A percentile compares a stretch with the other conserved stretches of the same genome.
These are phyloP conservation scores for Erysimum cheiri DNA, from an alignment of 441 rosid genomes.

Conservation along the genomic window DNA sequence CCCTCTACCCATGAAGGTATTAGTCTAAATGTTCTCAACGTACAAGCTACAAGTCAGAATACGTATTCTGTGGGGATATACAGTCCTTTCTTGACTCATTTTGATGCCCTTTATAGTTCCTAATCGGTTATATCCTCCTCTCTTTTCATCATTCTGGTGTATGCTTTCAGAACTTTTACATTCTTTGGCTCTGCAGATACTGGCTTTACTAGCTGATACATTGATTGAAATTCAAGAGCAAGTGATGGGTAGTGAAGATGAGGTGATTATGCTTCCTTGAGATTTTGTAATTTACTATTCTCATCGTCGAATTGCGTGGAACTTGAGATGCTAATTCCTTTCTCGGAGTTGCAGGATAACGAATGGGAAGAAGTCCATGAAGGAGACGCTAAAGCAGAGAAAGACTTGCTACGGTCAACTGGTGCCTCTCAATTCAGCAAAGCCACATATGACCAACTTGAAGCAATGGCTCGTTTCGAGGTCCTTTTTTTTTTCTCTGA, in stretches of 20 bases:
- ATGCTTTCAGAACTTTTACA: slow-evolving; percentile 25
- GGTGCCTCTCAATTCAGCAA: slow-evolving; percentile 57
- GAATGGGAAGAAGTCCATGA: slow-evolving; percentile 89
- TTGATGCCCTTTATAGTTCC: slow-evolving; percentile 15
- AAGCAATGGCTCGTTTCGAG: slow-evolving; percentile 85
- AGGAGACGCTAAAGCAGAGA: slow-evolving; percentile 57
- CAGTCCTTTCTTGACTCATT: slow-evolving; percentile 21
- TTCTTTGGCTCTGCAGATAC: slow-evolving; percentile 57
- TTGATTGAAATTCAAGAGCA: slow-evolving; percentile 90
- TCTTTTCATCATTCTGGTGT: slow-evolving; percentile 18
- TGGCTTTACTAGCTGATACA: slow-evolving; percentile 77
- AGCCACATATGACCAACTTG: slow-evolving; percentile 77
- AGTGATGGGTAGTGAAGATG: slow-evolving; percentile 60
- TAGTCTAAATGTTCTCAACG: slow-evolving; percentile 8
- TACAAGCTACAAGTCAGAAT: slow-evolving; percentile 23
- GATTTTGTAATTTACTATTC: slow-evolving; percentile 23
- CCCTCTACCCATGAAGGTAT: slow-evolving; percentile 84
- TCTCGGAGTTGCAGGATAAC: slow-evolving; percentile 57
- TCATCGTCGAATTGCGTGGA: slow-evolving; percentile 29
- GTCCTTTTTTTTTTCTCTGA: slow-evolving; percentile 47
- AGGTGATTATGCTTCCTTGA: slow-evolving; percentile 52
- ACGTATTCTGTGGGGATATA: slow-evolving; percentile 10
- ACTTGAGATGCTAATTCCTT: slow-evolving; percentile 27
- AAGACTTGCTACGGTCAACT: slow-evolving; percentile 54
- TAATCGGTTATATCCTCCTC: slow-evolving; percentile 13